Evolutionary conservation across 371 early-diverging fungal species (phyloP).

Genomic region (Lichtheimia hyalospora): DNA sequence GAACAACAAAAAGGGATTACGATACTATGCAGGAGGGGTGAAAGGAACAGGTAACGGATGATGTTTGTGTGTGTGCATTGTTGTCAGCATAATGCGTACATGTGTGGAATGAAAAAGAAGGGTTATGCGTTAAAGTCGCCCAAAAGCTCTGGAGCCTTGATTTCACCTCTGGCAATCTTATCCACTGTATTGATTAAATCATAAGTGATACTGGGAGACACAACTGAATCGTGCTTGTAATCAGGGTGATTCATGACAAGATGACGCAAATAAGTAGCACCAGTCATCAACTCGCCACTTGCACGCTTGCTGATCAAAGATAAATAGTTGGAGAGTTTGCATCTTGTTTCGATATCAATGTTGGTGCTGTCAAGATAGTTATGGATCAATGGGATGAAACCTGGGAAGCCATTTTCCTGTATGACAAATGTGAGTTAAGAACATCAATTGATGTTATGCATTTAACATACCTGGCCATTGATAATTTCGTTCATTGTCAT

Average conservation of each 20-base stretch:
- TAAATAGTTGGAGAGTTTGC: constrained; percentile 74
- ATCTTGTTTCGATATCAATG: constrained; percentile 67
- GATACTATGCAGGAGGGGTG: too few relatives aligned
- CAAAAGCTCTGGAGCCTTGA: constrained; percentile 57
- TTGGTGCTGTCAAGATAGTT: constrained; percentile 77
- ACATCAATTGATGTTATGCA: not conserved
- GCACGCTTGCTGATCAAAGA: constrained; percentile 84
- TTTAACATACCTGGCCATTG: constrained; percentile 68
- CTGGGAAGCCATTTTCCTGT: constrained; percentile 74
- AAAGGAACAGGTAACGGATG: too few relatives aligned
- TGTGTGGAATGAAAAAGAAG: not conserved
- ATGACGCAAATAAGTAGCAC: constrained; percentile 89
- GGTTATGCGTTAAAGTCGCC: constrained; percentile 35
- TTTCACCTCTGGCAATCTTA: constrained; percentile 67
- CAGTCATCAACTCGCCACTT: constrained; percentile 80
- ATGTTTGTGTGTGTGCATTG: too few relatives aligned
- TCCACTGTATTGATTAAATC: constrained; percentile 79
- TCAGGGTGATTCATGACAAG: constrained; percentile 89
- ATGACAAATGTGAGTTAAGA: constrained; percentile 12
- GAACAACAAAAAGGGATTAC: too few relatives aligned
- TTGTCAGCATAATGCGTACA: not conserved
- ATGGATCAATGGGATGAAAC: constrained; percentile 81
- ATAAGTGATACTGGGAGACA: constrained; percentile 81
- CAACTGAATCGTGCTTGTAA: constrained; percentile 92
- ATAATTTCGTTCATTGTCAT: constrained; percentile 95